These are phyloP conservation scores for Aureoboletus auriporus DNA, from an alignment of 768 basidiomycete genomes.

Conservation along the genomic window DNA sequence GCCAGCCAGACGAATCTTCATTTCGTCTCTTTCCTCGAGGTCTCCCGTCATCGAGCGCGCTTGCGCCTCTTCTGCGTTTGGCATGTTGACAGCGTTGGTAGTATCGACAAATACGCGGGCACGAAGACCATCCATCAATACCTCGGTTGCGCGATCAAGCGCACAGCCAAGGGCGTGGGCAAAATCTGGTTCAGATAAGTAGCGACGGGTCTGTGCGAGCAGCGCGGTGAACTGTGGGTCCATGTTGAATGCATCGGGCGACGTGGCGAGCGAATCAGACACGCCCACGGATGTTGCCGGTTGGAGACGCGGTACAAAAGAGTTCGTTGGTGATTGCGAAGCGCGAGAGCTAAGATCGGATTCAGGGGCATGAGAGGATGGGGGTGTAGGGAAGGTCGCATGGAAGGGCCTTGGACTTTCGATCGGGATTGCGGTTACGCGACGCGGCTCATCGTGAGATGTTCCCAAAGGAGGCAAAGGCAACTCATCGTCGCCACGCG, in stretches of 20 bases:
- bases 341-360: slow-evolving; percentile 23
- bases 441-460: slow-evolving; percentile 7
- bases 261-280: slow-evolving; percentile 2
- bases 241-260: slow-evolving; percentile 1
- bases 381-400: slow-evolving; percentile 18
- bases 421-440: slow-evolving; percentile 14
- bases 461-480: not conserved
- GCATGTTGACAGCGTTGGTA: slow-evolving; percentile 7
- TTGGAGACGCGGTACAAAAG: slow-evolving; percentile 20
- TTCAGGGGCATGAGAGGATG: slow-evolving; percentile 14
- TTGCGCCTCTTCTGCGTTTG: slow-evolving; percentile 9
- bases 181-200: slow-evolving; percentile 69
- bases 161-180: slow-evolving; percentile 64
- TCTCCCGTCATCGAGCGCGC: slow-evolving; percentile 10
- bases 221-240: slow-evolving; percentile 53
- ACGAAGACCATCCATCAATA: slow-evolving; percentile 62
- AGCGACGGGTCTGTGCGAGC: slow-evolving; percentile 61
- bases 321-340: slow-evolving; percentile 19
- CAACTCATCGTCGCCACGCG: not conserved
- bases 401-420: slow-evolving; percentile 9
- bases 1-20: slow-evolving; percentile 67
- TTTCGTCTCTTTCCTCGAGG: slow-evolving; percentile 31
- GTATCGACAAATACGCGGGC: slow-evolving; percentile 54
- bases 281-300: not conserved
- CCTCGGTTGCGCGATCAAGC: slow-evolving; percentile 64